Base-by-base conservation (phyloP, 352 stramenopile species). In the Globisporangium camurandrum region DNA sequence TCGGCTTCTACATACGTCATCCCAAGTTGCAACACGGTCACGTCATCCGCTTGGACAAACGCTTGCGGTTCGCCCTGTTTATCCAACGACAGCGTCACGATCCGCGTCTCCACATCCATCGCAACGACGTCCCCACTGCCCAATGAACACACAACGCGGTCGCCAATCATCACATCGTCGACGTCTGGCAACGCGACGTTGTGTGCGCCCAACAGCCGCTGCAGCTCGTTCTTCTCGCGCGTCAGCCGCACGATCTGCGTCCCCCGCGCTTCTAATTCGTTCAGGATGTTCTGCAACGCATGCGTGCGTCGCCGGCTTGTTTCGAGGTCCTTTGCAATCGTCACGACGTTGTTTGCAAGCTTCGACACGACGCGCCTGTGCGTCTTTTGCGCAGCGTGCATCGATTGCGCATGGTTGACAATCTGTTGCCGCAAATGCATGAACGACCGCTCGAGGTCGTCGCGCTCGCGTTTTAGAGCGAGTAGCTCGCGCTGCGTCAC, bases 241-340 rank as follows among this genome's bases (percentile, higher is more conserved):
- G 64, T 81, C 23, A 86, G 59, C 17, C 72, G 62, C 33, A 86
- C 57, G 16, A 89, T 69, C 10, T 22, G 52, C 27, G 58, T 75
- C 2, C 80, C 80, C 20, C 77, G 59, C 3, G 66, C 58, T 48
- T 91, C 77, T 10, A 91, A 63, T 61, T 91, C 80, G 14, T 57
- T 87, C 75, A 91, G 86, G 47, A 91, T 86, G 39, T 89, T 71
- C 47, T 91, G 80, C 23, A 91, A 58, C 11, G 77, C 75, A 45
- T 67, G 87, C 22, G 75, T 88, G 30, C 80, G 71, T 26, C 80
- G 72, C 6, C 79, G 72, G 58, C 71, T 86, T 14, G 77, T 86
- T 49, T 79, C 75, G 44, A 91, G 56, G 36, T 59, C 62, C 46
- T 77, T 79, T 30, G 77, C 75, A 36, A 67, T 85, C 9, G 58